Evolutionary conservation across 768 basidiomycete species (phyloP).

Genomic region (Agaricus subrufescens): DNA sequence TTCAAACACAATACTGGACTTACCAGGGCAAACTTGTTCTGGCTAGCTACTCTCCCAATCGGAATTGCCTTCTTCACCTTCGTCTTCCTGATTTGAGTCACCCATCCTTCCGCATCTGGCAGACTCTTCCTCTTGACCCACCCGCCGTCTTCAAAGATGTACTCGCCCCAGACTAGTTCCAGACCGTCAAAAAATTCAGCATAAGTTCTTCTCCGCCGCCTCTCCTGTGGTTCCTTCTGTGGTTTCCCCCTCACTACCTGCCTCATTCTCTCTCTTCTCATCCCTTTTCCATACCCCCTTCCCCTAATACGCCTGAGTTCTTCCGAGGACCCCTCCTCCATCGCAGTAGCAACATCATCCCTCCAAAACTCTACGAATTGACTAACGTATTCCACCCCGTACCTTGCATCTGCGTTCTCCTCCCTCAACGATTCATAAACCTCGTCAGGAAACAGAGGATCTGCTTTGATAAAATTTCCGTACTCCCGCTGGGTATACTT

Average conservation of each 20-base stretch:
- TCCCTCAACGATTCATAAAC: slow-evolving; percentile 1
- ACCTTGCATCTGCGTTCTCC: slow-evolving; percentile 1
- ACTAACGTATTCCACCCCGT: not conserved
- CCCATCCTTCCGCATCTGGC: not conserved
- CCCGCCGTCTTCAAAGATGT: not conserved
- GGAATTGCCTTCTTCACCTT: not conserved
- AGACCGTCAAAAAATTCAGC: slow-evolving; percentile 7
- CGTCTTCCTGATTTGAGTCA: not conserved
- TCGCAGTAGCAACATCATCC: slow-evolving; percentile 2
- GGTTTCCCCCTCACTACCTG: not conserved
- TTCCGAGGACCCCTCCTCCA: not conserved
- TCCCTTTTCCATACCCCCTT: not conserved
- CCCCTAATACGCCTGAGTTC: no score
- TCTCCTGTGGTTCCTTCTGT: not conserved
- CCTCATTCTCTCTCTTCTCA: not conserved
- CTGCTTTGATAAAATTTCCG: not conserved
- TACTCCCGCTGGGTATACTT: not conserved
- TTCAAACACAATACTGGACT: not conserved
- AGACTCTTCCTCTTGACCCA: slow-evolving; percentile 3
- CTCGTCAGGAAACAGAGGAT: not conserved
- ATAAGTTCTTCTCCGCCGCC: not conserved
- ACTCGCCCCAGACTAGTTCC: not conserved
- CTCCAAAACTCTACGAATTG: slow-evolving; percentile 5
- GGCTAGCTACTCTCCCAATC: not conserved
- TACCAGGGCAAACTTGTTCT: slow-evolving; percentile 6